A percentile compares a stretch with the other conserved stretches of the same genome.
phyloP scores from a whole-genome alignment of 148 eudicot species.

The Talinum fruticosum region DNA sequence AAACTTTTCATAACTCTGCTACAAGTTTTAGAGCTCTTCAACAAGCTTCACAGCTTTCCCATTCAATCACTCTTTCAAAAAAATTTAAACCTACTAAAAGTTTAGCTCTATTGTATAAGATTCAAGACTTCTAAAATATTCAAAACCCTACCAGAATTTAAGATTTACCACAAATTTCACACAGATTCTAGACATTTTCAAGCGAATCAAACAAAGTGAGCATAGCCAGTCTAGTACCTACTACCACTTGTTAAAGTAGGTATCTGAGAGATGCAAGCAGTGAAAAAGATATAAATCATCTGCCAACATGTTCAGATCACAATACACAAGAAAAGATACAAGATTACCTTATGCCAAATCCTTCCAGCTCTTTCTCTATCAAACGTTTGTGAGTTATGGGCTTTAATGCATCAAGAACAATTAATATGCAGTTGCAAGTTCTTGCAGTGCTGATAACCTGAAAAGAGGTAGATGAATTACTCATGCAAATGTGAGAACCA shows the following conservation, averaged over 20 bases:
- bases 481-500: neutral
- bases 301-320: neutral
- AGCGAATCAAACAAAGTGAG: too few species aligned
- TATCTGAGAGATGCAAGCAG: neutral
- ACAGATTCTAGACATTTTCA: too few species aligned
- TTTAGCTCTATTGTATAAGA: neutral
- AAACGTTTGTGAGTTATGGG: conserved; percentile 98
- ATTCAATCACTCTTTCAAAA: too few species aligned
- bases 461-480: conserved; percentile 11
- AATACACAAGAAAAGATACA: neutral
- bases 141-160: too few species aligned
- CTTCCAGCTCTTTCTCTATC: conserved; percentile 97
- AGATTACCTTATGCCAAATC: conserved; percentile 92
- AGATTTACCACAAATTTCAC: neutral
- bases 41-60: too few species aligned
- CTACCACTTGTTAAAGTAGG: neutral
- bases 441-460: conserved; percentile 99
- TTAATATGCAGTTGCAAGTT: conserved; percentile 90
- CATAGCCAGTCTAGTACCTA: neutral
- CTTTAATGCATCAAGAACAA: conserved; percentile 96
- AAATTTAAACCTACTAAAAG: neutral
- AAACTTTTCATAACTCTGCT: too few species aligned
- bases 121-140: neutral
- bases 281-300: neutral
- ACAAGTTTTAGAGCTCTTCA: too few species aligned